phyloP scores from a whole-genome alignment of 2,329 filamentous ascomycete genomes.

The Neopestalotiopsis rosae region DNA sequence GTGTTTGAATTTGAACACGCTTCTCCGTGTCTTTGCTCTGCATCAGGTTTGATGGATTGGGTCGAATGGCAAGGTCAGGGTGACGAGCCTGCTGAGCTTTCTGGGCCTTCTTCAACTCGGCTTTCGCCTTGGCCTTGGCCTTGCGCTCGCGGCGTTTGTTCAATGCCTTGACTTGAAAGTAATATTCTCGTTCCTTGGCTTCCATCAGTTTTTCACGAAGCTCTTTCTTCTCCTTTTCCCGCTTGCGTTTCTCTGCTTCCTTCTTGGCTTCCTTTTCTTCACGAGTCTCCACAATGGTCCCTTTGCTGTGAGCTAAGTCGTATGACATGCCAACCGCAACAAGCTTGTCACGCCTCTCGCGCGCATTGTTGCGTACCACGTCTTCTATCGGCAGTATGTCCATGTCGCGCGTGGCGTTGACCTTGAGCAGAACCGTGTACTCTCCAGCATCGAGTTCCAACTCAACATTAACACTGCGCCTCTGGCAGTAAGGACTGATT shows the following conservation, averaged over 20 bases:
- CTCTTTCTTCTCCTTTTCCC: constrained; percentile 44
- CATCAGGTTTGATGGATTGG: neutral
- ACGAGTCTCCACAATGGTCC: constrained; percentile 52
- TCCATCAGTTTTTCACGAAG: constrained; percentile 43
- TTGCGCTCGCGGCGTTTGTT: constrained; percentile 44
- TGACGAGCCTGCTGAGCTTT: constrained; percentile 29
- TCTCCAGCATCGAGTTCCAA: constrained; percentile 75
- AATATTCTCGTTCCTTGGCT: constrained; percentile 33
- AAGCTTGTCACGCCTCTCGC: constrained; percentile 72
- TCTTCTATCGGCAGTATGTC: constrained; percentile 63
- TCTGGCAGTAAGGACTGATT: constrained; percentile 63
- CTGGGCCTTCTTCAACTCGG: constrained; percentile 36
- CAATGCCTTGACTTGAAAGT: constrained; percentile 46
- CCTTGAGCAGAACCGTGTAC: constrained; percentile 78
- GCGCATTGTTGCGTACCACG: constrained; percentile 69
- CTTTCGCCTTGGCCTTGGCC: constrained; percentile 43
- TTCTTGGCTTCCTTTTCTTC: constrained; percentile 55
- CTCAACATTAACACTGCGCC: constrained; percentile 77
- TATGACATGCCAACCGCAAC: constrained; percentile 72
- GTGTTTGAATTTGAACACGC: constrained; percentile 40
- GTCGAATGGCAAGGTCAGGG: constrained; percentile 18
- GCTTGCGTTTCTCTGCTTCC: constrained; percentile 49
- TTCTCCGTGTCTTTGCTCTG: constrained; percentile 31
- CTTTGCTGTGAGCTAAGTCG: constrained; percentile 66
- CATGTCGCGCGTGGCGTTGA: constrained; percentile 68